A percentile compares a stretch with the other conserved stretches of the same genome.
Evolutionary conservation across 2,329 filamentous ascomycete species (phyloP).

Genomic region (Fusarium luffae): DNA sequence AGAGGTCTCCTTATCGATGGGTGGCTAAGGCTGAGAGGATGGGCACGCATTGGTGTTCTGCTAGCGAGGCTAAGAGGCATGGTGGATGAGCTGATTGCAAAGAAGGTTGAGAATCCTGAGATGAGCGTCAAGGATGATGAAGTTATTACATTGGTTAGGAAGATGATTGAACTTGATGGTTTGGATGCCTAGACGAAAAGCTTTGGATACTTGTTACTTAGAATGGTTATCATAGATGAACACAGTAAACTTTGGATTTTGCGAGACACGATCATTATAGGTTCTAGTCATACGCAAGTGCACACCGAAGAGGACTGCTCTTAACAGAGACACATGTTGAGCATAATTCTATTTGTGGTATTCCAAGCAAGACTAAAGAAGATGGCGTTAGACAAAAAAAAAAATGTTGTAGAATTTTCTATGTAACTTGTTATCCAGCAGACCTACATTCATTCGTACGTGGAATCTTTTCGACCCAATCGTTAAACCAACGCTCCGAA

Average conservation of each 20-base stretch:
- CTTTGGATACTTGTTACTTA: background rate
- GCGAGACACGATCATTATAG: background rate
- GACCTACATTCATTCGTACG: constrained; percentile 29
- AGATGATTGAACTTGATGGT: constrained; percentile 89
- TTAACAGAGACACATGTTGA: background rate
- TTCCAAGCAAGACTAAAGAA: background rate
- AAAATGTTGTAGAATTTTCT: constrained; percentile 2
- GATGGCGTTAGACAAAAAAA: background rate
- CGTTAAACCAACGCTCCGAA: constrained; percentile 41
- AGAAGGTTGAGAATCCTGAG: constrained; percentile 81
- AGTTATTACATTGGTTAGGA: constrained; percentile 81
- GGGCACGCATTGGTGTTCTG: constrained; percentile 93
- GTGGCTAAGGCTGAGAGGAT: constrained; percentile 87
- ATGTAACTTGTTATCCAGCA: constrained; percentile 26
- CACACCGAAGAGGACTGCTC: background rate
- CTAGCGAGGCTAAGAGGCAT: constrained; percentile 84
- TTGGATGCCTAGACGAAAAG: constrained; percentile 68
- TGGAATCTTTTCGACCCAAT: constrained; percentile 20
- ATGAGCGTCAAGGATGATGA: constrained; percentile 68
- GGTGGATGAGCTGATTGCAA: constrained; percentile 85
- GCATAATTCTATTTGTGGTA: background rate
- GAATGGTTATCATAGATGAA: background rate
- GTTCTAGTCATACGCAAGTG: no score
- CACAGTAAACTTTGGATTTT: background rate
- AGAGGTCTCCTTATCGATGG: constrained; percentile 90